phyloP scores from a whole-genome alignment of 768 basidiomycete species.

The Mrakia frigida region DNA sequence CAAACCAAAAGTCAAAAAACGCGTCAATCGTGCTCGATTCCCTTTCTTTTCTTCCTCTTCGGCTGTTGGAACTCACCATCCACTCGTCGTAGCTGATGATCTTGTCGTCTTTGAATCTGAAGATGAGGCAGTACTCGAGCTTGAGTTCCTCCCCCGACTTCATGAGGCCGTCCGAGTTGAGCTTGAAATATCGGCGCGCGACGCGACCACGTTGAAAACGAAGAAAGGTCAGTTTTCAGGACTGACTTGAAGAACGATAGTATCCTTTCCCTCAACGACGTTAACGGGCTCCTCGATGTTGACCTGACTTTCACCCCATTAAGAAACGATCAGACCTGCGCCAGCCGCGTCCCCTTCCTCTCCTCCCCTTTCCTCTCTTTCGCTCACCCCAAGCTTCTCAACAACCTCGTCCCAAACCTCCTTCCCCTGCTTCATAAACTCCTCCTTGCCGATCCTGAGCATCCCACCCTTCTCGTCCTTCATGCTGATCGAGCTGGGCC shows the following conservation, averaged over 20 bases:
- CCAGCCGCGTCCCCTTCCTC: not conserved
- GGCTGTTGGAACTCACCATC: not conserved
- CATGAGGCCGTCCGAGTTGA: not conserved
- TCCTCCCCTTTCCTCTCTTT: not conserved
- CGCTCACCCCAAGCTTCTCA: not conserved
- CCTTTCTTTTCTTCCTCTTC: no score
- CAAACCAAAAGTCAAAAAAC: no score
- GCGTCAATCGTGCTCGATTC: no score
- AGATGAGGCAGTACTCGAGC: not conserved
- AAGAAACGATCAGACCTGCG: no score
- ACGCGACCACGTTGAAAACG: not conserved
- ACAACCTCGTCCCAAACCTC: not conserved
- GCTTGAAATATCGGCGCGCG: not conserved
- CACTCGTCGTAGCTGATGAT: not conserved
- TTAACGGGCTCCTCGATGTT: not conserved
- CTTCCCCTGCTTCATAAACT: not conserved
- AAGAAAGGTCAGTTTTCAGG: no score
- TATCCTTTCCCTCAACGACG: not conserved
- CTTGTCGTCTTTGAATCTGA: not conserved
- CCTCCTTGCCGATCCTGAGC: not conserved
- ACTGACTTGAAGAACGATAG: not conserved
- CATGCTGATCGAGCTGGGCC: not conserved
- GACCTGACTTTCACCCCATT: no score
- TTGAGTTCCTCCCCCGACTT: not conserved
- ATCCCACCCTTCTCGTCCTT: not conserved